Evolutionary conservation across 306 rosid species (phyloP).

Genomic region (Oxytropis ochrocephala): DNA sequence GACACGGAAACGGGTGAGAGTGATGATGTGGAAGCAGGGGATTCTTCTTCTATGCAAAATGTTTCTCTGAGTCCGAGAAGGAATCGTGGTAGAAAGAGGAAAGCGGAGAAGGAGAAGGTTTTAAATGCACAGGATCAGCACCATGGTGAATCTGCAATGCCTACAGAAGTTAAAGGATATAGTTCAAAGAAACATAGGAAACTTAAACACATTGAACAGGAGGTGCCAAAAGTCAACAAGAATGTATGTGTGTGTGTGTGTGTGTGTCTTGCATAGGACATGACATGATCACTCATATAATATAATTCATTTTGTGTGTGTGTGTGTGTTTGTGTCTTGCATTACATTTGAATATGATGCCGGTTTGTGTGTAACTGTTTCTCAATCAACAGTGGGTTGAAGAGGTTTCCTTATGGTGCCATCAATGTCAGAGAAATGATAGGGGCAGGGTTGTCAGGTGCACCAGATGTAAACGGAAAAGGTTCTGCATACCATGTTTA

Average conservation of each 20-base stretch:
- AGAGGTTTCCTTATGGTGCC: too few species aligned
- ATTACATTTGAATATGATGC: not conserved
- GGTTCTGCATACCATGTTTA: constrained; percentile 52
- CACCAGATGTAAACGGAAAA: constrained; percentile 34
- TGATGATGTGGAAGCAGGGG: too few species aligned
- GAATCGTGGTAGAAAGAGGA: constrained; percentile 2
- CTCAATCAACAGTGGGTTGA: constrained; percentile 22
- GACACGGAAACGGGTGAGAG: not conserved
- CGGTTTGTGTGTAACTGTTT: not conserved
- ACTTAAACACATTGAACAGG: not conserved
- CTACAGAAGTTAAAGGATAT: not conserved
- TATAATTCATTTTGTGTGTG: not conserved
- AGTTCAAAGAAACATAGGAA: not conserved
- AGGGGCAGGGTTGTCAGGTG: too few species aligned
- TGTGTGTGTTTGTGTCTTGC: not conserved
- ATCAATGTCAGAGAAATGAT: too few species aligned
- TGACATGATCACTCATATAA: constrained; percentile 2
- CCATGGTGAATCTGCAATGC: not conserved
- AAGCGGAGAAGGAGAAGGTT: not conserved
- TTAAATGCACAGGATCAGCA: not conserved
- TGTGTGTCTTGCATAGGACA: too few species aligned
- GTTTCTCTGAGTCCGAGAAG: too few species aligned
- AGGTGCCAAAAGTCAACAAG: too few species aligned
- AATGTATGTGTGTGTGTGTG: too few species aligned
- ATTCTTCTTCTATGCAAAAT: too few species aligned